Evolutionary conservation across 1,284 basidiomycete species (phyloP), one percentile per base, ranked within the genome.

Genomic region (Malassezia equina): DNA sequence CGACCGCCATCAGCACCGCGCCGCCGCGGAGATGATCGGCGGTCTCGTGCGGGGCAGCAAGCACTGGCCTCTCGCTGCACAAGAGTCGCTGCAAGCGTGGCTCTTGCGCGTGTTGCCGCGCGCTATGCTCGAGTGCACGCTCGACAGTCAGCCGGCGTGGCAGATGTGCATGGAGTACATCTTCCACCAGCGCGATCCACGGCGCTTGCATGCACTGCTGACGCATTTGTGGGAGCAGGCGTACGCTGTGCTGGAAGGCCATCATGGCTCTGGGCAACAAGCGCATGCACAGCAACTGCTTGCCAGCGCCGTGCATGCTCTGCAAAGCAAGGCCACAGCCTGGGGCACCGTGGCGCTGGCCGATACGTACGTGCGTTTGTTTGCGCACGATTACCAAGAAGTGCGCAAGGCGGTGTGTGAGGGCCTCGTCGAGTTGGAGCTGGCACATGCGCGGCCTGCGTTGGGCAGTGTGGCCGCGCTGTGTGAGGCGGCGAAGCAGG

Each of bases 1-100:
- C 39, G 88, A 95, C 71, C 86, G 89, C 54, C 93, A 89, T 78
- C 88, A 89, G 76, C 90, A 93, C 70, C 82, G 91, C 28, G 89
- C 89, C 21, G 85, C 86, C 7, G 88, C 86, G 47, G 93, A 98
- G 78, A 78, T 94, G 28, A 73, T 95, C 32, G 81, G 83, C 42
- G 91, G 90, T 40, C 69, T 86, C 45, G 49, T 72, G 52, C 64
- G 79, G 81, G 91, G 90, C 24, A 84, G 85, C 12, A 94, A 94
- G 76, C 88, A 96, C 73, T 98, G 93, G 93, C 80, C 83, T 0
- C 79, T 79, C 54, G 76, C 77, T 49, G 77, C 80, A 58, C 80
- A 82, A 43, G 76, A 81, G 44, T 72, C 75, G 44, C 76, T 96
- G 3, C 93, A 88, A 90, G 70, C 78, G 28, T 98, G 93, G 94